phyloP scores from a whole-genome alignment of 2,329 filamentous ascomycete genomes.

The Albophoma yamanashiensis region DNA sequence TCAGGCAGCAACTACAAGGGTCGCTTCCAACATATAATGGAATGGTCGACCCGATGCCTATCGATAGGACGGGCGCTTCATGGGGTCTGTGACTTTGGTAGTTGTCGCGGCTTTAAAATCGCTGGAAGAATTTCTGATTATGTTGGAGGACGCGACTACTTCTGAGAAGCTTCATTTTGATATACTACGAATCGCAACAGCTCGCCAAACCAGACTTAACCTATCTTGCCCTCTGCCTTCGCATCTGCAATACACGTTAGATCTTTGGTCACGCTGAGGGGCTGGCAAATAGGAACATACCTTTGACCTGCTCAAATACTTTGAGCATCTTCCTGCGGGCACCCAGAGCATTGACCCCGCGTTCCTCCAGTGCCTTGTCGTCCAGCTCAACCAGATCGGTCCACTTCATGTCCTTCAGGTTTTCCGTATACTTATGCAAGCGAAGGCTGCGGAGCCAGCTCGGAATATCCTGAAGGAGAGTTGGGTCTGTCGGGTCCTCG shows the following conservation, averaged over 20 bases:
- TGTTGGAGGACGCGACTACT: neutral
- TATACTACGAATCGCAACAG: neutral
- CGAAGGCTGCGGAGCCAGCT: slow-evolving; percentile 90
- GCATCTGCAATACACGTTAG: slow-evolving; percentile 41
- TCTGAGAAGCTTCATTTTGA: neutral
- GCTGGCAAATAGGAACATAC: slow-evolving; percentile 25
- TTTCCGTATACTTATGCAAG: slow-evolving; percentile 97
- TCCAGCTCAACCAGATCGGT: slow-evolving; percentile 84
- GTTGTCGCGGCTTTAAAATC: neutral
- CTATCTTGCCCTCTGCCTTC: slow-evolving; percentile 61
- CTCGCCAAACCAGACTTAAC: slow-evolving; percentile 17
- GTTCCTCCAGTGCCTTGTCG: slow-evolving; percentile 83
- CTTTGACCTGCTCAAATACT: slow-evolving; percentile 94
- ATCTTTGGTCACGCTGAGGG: neutral
- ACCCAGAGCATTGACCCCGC: slow-evolving; percentile 89
- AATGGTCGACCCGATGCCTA: neutral
- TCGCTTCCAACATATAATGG: neutral
- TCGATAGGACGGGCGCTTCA: neutral
- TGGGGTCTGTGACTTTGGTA: neutral
- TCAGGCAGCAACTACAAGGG: neutral
- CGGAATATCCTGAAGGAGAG: slow-evolving; percentile 86
- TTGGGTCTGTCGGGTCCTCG: slow-evolving; percentile 90
- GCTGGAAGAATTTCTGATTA: neutral
- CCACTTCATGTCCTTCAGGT: slow-evolving; percentile 96
- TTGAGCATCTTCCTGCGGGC: slow-evolving; percentile 97